These are phyloP conservation scores for Fagopyrum homotropicum DNA, from an alignment of 148 eudicot species.

Conservation along the genomic window DNA sequence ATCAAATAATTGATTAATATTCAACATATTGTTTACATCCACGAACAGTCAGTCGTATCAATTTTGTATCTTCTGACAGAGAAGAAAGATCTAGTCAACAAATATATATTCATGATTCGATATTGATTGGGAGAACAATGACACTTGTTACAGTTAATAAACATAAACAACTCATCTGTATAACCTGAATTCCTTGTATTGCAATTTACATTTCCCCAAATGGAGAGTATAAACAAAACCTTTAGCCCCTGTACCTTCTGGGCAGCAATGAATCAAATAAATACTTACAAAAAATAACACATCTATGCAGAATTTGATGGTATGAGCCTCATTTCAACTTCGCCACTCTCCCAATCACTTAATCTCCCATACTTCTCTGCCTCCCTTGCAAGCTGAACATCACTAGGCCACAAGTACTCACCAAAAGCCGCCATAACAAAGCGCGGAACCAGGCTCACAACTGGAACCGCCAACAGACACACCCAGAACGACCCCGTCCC, in stretches of 20 bases:
- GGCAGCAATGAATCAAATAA: slow-evolving; percentile 39
- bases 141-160: neutral
- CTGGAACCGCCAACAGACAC: slow-evolving; percentile 51
- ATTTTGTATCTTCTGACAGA: too few relatives aligned
- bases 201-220: slow-evolving; percentile 1
- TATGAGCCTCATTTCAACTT: slow-evolving; percentile 59
- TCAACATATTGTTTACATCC: too few relatives aligned
- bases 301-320: slow-evolving; percentile 23
- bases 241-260: slow-evolving; percentile 36
- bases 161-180: neutral
- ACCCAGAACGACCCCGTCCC: slow-evolving; percentile 51
- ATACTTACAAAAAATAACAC: neutral
- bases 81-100: too few relatives aligned
- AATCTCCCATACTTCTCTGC: slow-evolving; percentile 66
- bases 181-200: neutral
- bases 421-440: slow-evolving; percentile 45
- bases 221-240: neutral
- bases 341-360: slow-evolving; percentile 28
- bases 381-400: slow-evolving; percentile 82
- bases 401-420: slow-evolving; percentile 48
- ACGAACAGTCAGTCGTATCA: too few relatives aligned
- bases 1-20: too few relatives aligned
- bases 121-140: too few relatives aligned
- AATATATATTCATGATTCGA: too few relatives aligned
- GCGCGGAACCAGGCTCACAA: slow-evolving; percentile 71